Percentiles rank a stretch among this genome's conserved stretches.
Conservation (phyloP, 148 eudicot species). For the Bassia scoparia region DNA sequence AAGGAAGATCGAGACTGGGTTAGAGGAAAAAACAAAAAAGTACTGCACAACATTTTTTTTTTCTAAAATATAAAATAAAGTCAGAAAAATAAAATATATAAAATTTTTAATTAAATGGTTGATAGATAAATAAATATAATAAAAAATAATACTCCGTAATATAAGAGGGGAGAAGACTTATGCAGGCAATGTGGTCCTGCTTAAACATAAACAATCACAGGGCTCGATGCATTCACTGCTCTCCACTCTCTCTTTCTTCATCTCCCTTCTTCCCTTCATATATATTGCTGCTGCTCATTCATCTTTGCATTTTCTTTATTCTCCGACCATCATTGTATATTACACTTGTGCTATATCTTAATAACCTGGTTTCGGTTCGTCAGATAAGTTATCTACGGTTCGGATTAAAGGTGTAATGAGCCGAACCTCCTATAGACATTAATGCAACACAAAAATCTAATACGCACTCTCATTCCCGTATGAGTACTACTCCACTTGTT, state of each 20-base stretch:
- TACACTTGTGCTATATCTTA: too few relatives aligned
- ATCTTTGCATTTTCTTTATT: not conserved
- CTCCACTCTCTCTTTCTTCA: too few relatives aligned
- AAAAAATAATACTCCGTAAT: too few relatives aligned
- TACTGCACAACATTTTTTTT: not conserved
- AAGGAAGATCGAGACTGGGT: too few relatives aligned
- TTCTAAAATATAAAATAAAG: not conserved
- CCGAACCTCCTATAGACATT: not conserved
- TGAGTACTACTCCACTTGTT: not conserved
- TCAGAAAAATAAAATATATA: not conserved
- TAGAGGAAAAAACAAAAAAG: not conserved
- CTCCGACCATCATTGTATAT: too few relatives aligned
- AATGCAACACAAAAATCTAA: not conserved
- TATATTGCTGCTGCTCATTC: not conserved
- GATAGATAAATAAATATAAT: not conserved
- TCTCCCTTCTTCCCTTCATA: not conserved
- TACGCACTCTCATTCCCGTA: not conserved
- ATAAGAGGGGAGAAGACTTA: not conserved
- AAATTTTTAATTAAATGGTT: not conserved
- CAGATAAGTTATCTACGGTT: too few relatives aligned
- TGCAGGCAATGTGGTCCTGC: conserved; percentile 26
- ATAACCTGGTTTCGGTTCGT: too few relatives aligned
- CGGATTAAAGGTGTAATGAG: too few relatives aligned
- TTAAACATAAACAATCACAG: conserved; percentile 11
- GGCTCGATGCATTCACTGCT: conserved; percentile 24